Percentiles rank a stretch among this genome's conserved stretches.
phyloP scores from a whole-genome alignment of 1,284 basidiomycete genomes.

The Hypsizygus ulmarius region DNA sequence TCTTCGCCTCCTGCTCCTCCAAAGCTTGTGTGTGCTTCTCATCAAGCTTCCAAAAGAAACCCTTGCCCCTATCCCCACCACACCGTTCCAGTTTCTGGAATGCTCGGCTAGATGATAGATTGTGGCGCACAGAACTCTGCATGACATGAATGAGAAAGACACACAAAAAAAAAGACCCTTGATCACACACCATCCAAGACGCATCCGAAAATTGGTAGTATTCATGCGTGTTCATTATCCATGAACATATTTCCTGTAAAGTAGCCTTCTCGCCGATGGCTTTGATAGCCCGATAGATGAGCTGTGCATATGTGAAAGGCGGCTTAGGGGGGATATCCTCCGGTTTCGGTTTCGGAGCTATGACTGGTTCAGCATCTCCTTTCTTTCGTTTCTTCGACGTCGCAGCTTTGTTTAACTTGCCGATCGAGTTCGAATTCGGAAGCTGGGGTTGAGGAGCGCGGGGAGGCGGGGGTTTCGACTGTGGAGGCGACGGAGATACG shows the following conservation, averaged over 20 bases:
- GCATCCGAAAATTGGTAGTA: constrained; percentile 86
- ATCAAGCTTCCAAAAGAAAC: constrained; percentile 87
- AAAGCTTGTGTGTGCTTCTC: constrained; percentile 65
- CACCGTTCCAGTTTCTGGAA: constrained; percentile 85
- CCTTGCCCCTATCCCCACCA: constrained; percentile 84
- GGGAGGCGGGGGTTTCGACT: constrained; percentile 11
- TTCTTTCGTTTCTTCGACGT: constrained; percentile 73
- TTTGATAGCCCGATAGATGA: constrained; percentile 79
- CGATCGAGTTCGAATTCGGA: constrained; percentile 61
- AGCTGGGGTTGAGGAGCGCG: constrained; percentile 31
- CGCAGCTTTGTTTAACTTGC: constrained; percentile 43
- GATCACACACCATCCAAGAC: constrained; percentile 78
- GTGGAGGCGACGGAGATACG: constrained; percentile 8
- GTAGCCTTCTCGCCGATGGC: constrained; percentile 82
- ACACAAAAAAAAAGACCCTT: constrained; percentile 13
- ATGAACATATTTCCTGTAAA: constrained; percentile 87
- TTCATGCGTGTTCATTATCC: constrained; percentile 86
- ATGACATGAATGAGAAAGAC: constrained; percentile 7
- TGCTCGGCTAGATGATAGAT: constrained; percentile 83
- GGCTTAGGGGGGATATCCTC: constrained; percentile 80
- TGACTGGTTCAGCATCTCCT: constrained; percentile 41
- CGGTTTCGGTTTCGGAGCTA: constrained; percentile 52
- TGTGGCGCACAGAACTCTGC: constrained; percentile 90
- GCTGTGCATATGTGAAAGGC: constrained; percentile 71
- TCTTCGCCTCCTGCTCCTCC: constrained; percentile 64